Evolutionary conservation across 306 rosid species (phyloP), one percentile per base, ranked within the genome.

Genomic region (Alnus rubra): DNA sequence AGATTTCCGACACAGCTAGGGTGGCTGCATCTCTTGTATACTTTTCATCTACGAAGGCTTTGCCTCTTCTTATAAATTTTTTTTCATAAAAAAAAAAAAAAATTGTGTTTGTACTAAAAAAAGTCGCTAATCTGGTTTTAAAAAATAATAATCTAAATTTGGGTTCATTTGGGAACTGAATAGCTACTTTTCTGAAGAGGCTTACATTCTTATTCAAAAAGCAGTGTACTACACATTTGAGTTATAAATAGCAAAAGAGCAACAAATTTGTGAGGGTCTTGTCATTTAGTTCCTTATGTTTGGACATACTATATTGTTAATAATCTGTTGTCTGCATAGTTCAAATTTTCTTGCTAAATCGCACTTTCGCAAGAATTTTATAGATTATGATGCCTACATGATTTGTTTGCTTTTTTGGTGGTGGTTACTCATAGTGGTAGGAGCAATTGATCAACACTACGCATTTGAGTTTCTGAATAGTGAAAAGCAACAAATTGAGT

Each of bases 321-420:
- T 65, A 8, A 37, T 39, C 50, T 65, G 6, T 39, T 37, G 48
- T 65, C 30, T 11, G 16, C 71, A 39, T 14, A 65, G 15, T 7
- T 56, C 37, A 33, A 33, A 1, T 33, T 37, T 37, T 37, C 35
- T 28, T 65, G 49, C 28, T 6, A 65, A 35, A 37, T 35, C 1
- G 9, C 13, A 37, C 13, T 37, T 37, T 16, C 12, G 9, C 49
- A 37, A 33, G 15, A 65, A 15, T 9, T 15, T 18, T 14, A 65
- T 65, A 15, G 71, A 65, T 35, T 16, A 65, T 65, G 71, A 65
- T 37, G 49, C 48, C 49, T 65, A 18, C 71, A 6, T 35, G 48
- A 65, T 65, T 65, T 42, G 49, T 65, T 65, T 65, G 50, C 49
- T 65, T 39, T 65, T 39, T 12, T 33, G 44, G 42, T 63, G 69